Evolutionary conservation across 108 stramenopile species (phyloP), one percentile per base, ranked within the genome.

Genomic region (Conticribra weissflogii): DNA sequence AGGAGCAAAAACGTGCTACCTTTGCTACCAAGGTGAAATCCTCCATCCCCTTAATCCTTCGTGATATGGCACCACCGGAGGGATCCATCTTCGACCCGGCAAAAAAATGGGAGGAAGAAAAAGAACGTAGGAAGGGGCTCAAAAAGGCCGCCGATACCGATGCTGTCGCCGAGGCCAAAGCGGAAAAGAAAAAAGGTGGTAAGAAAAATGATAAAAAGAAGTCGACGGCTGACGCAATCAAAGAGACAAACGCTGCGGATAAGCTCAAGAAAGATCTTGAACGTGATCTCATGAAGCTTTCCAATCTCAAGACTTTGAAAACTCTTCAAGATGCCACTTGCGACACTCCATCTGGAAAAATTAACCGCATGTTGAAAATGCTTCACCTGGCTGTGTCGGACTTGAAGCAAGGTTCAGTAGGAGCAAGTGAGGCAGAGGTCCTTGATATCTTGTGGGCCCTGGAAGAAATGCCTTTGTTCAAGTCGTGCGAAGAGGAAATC

Each of bases 331-430:
- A 90, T 51, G 93, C 96, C 18, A 80, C 79, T 57, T 93, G 94
- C 63, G 93, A 93, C 58, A 97, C 97, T 64, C 81, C 83, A 22
- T 66, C 87, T 30, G 97, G 97, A 63, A 92, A 93, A 74, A 95
- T 98, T 57, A 88, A 93, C 56, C 95, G 96, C 77, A 95, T 98
- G 94, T 76, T 98, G 78, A 96, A 97, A 83, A 96, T 97, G 92
- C 92, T 97, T 29, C 87, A 95, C 60, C 65, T 92, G 27, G 88
- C 91, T 5, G 86, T 91, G 22, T 87, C 68, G 23, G 90, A 89
- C 65, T 74, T 90, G 24, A 84, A 88, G 56, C 83, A 87, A 47
- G 93, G 91, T 51, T 33, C 81, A 18, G 85, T 91, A 52, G 63
- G 83, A 24, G 76, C 87, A 24, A 89, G 85, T 68, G 87, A 95